Evolutionary conservation across 2,329 filamentous ascomycete species (phyloP), one percentile per base, ranked within the genome.

Genomic region (Lasiodiplodia citricola): DNA sequence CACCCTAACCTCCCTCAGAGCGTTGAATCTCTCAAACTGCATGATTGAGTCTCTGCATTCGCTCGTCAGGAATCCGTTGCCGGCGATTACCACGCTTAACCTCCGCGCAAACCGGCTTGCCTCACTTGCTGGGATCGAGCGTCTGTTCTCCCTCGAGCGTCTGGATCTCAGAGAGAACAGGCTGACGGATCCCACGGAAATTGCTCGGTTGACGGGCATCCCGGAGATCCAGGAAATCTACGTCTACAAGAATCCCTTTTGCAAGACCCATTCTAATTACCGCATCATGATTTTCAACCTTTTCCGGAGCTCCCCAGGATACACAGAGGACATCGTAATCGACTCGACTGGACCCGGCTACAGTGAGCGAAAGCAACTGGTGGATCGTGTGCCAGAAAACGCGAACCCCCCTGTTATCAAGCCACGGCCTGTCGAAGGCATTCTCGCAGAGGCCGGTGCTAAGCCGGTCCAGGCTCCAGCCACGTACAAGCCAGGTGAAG

Each of bases 21-120:
- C 96, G 28, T 83, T 99, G 66, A 98, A 99, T 75, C 85, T 99
- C 31, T 97, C 95, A 4, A 92, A 97, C 75, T 98, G 95, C 85
- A 97, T 98, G 94, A 98, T 99, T 71, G 92, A 95, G 74, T 96
- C 94, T 18, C 85, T 99, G 68, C 92, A 96, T 75, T 97, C 95
- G 2, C 84, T 99, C 52, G 90, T 90, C 2, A 90, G 92, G 71
- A 96, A 91, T 75, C 93, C 96, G 14, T 86, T 99, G 5, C 95
- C 96, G 35, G 95, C 96, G 23, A 97, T 99, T 71, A 96, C 92
- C 1, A 94, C 94, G 1, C 84, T 99, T 68, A 98, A 98, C 75
- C 87, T 99, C 67, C 90, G 95, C 68, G 92, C 89, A 62, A 99
- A 99, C 78, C 90, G 94, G 56, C 86, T 99, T 69, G 87, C 89